Base-by-base conservation (phyloP, 2,329 filamentous ascomycete genomes). In the Aureobasidium pullulans region DNA sequence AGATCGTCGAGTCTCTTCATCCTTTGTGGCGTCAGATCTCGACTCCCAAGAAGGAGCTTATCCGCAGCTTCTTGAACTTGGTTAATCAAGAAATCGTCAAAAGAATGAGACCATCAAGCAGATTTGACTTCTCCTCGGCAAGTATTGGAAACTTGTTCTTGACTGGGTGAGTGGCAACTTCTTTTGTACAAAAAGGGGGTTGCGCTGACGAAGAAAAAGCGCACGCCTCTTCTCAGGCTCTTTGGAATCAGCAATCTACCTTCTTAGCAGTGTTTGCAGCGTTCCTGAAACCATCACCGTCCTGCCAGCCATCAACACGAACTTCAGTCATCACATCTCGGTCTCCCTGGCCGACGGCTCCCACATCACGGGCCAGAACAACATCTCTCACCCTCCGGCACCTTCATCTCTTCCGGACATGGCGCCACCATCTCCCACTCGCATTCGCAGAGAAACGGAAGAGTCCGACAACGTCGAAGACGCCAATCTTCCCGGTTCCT, bases 301-400 rank as follows among this genome's bases (percentile, higher is more conserved):
- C 0, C 84, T 97, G 15, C 94, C 93, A 0, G 90, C 89, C 4
- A 89, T 97, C 66, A 96, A 96, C 77, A 91, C 88, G 63, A 97
- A 96, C 72, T 96, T 96, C 76, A 90, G 90, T 0, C 89, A 96
- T 68, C 93, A 97, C 73, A 97, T 97, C 65, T 90, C 88, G 6
- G 93, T 91, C 1, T 87, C 88, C 0, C 79, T 97, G 0, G 77
- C 79, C 16, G 84, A 96, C 70, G 90, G 89, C 7, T 84, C 83
- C 0, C 77, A 87, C 29, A 95, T 97, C 66, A 88, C 89, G 0
- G 93, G 93, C 0, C 94, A 97, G 71, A 96, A 96, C 71, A 88
- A 89, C 69, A 96, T 96, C 66, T 92, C 87, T 0, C 92, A 96
- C 67, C 62, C 59, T 23, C 40, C 54, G 10, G 32, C 47, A 1